Base-by-base conservation (phyloP, 2,329 filamentous ascomycete genomes). In the Aureobasidium sp. region DNA sequence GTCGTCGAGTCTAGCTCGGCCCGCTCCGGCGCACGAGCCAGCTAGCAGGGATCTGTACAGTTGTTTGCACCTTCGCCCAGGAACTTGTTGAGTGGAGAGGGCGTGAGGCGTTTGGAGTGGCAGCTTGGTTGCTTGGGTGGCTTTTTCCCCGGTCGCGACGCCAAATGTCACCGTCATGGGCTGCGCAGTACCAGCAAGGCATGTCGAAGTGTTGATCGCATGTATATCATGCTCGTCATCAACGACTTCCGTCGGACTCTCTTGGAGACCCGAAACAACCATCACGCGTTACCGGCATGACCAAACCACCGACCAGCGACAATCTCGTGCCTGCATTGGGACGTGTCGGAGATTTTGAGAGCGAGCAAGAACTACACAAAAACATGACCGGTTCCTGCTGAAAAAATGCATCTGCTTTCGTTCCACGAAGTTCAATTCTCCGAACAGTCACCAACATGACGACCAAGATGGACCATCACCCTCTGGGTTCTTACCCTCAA, bases 401-500 rank as follows among this genome's bases (percentile, higher is more conserved):
- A 42, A 50, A 49, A 49, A 14, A 35, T 30, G 30, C 50, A 44
- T 53, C 32, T 29, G 3, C 40, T 42, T 27, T 45, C 27, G 40
- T 47, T 53, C 11, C 30, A 42, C 22, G 16, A 16, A 24, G 24
- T 29, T 39, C 42, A 55, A 55, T 55, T 34, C 34, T 41, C 42
- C 24, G 32, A 49, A 34, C 44, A 12, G 30, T 47, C 53, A 37
- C 37, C 45, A 55, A 39, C 48, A 57, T 57, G 56, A 41, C 52
- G 44, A 42, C 45, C 45, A 53, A 44, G 35, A 57, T 57, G 56
- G 63, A 63, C 56, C 64, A 68, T 34, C 76, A 71, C 61, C 75
- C 76, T 16, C 66, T 79, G n/a, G 76, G 76, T 30, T 76, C 74
- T 3, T 79, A 78, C 62, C 71, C 72, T 19, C 59, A 66, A 12